Evolutionary conservation across 768 basidiomycete species (phyloP), one percentile per base, ranked within the genome.

Genomic region (Termitomyces sp.): DNA sequence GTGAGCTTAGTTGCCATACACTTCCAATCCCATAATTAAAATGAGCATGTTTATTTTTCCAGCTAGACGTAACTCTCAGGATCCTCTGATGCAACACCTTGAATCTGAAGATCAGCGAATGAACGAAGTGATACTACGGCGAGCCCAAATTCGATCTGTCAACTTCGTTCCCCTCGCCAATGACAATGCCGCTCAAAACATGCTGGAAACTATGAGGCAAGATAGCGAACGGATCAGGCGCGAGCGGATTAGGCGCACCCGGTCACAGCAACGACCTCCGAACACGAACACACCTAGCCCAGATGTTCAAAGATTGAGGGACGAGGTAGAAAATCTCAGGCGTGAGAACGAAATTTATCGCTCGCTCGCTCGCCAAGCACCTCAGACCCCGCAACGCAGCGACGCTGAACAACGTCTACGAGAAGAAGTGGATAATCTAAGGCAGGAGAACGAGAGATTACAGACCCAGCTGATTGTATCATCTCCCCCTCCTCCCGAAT

Each of bases 311-410:
- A 25, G n/a, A 11, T 25, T 59, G 22, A 27, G 27, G 27, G 39
- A 59, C 4, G 57, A 55, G 22, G 41, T 55, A 18, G 58, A 55
- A 23, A 35, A 55, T 35, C 58, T 59, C 16, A 29, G 51, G 33
- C 44, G 51, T 15, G 58, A 59, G n/a, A 55, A 55, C 22, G 58
- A 59, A 23, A 45, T 59, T 2, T 52, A 52, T n/a, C 41, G 50
- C 13, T 42, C 33, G 13, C 50, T 59, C 16, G 38, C 35, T 12
- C 36, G 40, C 9, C 58, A 52, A 15, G n/a, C 50, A 16, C 22
- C 45, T 23, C 35, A 36, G 23, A 12, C 35, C 23, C 35, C 35
- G 10, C 48, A 38, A 38, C 15, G 1, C 35, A 25, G 22, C 25
- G 35, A 27, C 6, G n/a, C 23, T 38, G 48, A 49, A 23, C 35